Evolutionary conservation across 768 basidiomycete species (phyloP).

Genomic region (Russula sp.): DNA sequence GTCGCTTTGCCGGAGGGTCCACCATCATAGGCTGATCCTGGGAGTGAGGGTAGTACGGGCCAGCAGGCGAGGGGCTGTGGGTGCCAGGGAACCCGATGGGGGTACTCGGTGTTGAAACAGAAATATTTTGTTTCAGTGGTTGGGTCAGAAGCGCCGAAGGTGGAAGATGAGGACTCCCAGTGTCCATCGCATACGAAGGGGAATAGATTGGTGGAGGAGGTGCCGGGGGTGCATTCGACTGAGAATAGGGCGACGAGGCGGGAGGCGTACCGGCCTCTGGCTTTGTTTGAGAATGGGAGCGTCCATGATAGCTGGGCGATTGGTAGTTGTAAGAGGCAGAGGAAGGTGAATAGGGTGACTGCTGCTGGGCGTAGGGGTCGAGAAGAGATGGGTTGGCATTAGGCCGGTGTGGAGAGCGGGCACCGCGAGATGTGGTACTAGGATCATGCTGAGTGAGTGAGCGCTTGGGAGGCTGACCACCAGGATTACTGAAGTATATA

Average conservation of each 20-base stretch:
- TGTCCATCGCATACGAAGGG: slow-evolving; percentile 54
- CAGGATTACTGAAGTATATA: slow-evolving; percentile 52
- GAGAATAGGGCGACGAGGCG: slow-evolving; percentile 50
- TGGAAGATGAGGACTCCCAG: slow-evolving; percentile 51
- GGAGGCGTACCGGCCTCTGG: slow-evolving; percentile 22
- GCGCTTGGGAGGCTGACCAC: slow-evolving; percentile 46
- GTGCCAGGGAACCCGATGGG: slow-evolving; percentile 61
- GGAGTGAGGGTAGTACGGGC: slow-evolving; percentile 46
- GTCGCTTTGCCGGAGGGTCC: slow-evolving; percentile 56
- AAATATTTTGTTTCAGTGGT: slow-evolving; percentile 41
- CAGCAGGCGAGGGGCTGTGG: slow-evolving; percentile 35
- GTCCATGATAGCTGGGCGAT: slow-evolving; percentile 34
- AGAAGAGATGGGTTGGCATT: slow-evolving; percentile 40
- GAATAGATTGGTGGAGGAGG: slow-evolving; percentile 35
- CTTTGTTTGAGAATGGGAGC: slow-evolving; percentile 49
- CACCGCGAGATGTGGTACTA: slow-evolving; percentile 38
- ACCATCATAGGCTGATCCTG: slow-evolving; percentile 63
- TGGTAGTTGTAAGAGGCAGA: slow-evolving; percentile 42
- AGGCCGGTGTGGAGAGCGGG: slow-evolving; percentile 58
- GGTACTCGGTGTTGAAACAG: slow-evolving; percentile 61
- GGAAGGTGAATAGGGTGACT: slow-evolving; percentile 59
- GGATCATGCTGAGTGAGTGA: slow-evolving; percentile 48
- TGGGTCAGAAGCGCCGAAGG: slow-evolving; percentile 45
- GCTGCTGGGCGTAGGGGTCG: slow-evolving; percentile 65
- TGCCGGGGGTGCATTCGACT: slow-evolving; percentile 35